Evolutionary conservation across 257 asterid genomes (phyloP).

Genomic region (Salvia splendens): DNA sequence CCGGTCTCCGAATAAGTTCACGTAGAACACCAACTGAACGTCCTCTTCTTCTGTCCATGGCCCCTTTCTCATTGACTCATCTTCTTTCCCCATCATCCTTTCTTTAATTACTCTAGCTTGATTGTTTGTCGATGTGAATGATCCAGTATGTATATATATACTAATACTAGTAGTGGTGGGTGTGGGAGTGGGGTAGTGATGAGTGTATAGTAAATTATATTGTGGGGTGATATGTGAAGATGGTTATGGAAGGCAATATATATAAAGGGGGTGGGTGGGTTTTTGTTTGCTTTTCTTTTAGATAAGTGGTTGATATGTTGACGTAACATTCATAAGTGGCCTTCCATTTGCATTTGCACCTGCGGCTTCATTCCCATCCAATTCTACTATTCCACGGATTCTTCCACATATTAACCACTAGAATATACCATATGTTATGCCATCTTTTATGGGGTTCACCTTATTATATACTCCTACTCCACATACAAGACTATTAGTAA

Average conservation of each 20-base stretch:
- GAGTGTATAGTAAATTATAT: too few relatives aligned
- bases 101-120: neutral
- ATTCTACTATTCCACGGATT: too few relatives aligned
- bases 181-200: too few relatives aligned
- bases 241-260: constrained; percentile 57
- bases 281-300: constrained; percentile 24
- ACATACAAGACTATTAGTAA: too few relatives aligned
- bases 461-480: too few relatives aligned
- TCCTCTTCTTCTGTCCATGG: constrained; percentile 97
- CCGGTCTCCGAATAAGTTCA: constrained; percentile 86
- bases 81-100: constrained; percentile 42
- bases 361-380: neutral
- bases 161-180: too few relatives aligned
- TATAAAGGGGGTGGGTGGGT: constrained; percentile 31
- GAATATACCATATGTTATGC: too few relatives aligned
- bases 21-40: constrained; percentile 70
- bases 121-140: neutral
- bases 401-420: too few relatives aligned
- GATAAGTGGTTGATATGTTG: constrained; percentile 78
- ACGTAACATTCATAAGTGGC: constrained; percentile 62
- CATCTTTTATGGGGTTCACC: too few relatives aligned
- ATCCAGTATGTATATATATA: neutral
- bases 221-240: constrained; percentile 36
- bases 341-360: constrained; percentile 34
- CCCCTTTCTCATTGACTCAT: constrained; percentile 58